Conservation (phyloP, 1,284 basidiomycete genomes). For the Ceratobasidium sp. region DNA sequence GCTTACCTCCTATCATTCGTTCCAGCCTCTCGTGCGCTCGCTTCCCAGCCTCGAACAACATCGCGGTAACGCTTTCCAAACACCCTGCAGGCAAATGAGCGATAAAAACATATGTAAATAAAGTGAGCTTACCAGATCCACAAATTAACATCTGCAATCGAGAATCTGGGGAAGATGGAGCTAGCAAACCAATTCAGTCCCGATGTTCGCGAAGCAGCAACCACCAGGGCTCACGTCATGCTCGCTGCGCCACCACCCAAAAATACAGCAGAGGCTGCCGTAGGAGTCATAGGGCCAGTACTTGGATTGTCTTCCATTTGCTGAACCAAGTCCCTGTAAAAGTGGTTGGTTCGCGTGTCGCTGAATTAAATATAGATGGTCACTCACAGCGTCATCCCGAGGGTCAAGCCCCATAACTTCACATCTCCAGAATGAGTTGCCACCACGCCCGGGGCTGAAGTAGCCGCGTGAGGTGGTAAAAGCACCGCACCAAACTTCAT, state of each 20-base stretch:
- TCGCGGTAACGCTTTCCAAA: conserved; percentile 95
- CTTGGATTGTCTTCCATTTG: conserved; percentile 17
- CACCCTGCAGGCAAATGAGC: conserved; percentile 63
- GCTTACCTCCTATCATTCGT: conserved; percentile 78
- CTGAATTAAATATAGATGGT: background rate
- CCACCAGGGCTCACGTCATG: conserved; percentile 46
- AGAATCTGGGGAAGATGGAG: conserved; percentile 92
- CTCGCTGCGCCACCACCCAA: conserved; percentile 44
- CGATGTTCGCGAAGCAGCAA: background rate
- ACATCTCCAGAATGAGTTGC: conserved; percentile 56
- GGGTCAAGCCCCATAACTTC: conserved; percentile 93
- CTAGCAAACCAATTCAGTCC: conserved; percentile 64
- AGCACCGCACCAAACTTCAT: conserved; percentile 95
- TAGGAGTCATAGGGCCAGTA: conserved; percentile 22
- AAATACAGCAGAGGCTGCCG: conserved; percentile 42
- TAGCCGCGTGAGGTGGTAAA: conserved; percentile 52
- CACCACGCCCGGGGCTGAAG: conserved; percentile 40
- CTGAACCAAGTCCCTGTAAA: conserved; percentile 24
- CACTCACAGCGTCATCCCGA: conserved; percentile 86
- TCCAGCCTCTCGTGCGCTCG: conserved; percentile 73
- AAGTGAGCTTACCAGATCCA: conserved; percentile 85
- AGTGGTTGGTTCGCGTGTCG: background rate
- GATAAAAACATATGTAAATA: background rate
- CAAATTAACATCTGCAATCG: conserved; percentile 94
- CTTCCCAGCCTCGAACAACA: conserved; percentile 91